phyloP scores from a whole-genome alignment of 1,284 basidiomycete species.

The Agroathelia rolfsii region DNA sequence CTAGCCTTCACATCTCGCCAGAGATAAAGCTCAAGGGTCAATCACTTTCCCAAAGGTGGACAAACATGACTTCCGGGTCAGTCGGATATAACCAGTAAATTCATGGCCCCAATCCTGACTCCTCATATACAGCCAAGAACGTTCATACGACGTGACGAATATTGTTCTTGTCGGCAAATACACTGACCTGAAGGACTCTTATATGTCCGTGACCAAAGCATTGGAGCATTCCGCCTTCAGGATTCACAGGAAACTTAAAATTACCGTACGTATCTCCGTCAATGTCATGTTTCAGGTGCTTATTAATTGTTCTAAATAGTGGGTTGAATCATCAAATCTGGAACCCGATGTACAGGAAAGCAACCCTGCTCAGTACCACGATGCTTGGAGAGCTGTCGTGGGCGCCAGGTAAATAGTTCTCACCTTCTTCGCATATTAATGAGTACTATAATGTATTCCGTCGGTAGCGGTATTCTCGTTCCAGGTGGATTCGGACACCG shows the following conservation, averaged over 20 bases:
- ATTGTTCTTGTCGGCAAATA: constrained; percentile 98
- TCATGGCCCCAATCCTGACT: background rate
- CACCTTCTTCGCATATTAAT: constrained; percentile 1
- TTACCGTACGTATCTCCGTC: constrained; percentile 46
- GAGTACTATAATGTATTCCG: constrained; percentile 3
- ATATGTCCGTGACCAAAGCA: constrained; percentile 97
- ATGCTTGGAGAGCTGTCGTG: constrained; percentile 91
- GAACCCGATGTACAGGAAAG: constrained; percentile 73
- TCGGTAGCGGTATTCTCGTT: constrained; percentile 77
- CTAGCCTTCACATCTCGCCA: constrained; percentile 44
- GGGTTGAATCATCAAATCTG: constrained; percentile 95
- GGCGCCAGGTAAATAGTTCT: constrained; percentile 61
- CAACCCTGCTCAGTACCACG: constrained; percentile 87
- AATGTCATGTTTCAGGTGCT: constrained; percentile 5
- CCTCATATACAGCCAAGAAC: constrained; percentile 59
- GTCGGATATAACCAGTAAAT: constrained; percentile 12
- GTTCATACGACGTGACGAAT: constrained; percentile 83
- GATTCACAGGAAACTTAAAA: constrained; percentile 73
- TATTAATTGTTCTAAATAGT: constrained; percentile 35
- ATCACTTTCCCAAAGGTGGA: constrained; percentile 70
- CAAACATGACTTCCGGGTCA: constrained; percentile 70
- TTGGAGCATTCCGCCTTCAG: constrained; percentile 95
- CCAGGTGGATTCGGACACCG: constrained; percentile 93
- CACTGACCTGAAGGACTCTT: constrained; percentile 94
- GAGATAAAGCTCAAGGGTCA: constrained; percentile 55